These are phyloP conservation scores for Wolfiporia cocos DNA, from an alignment of 1,284 basidiomycete species.

Conservation along the genomic window DNA sequence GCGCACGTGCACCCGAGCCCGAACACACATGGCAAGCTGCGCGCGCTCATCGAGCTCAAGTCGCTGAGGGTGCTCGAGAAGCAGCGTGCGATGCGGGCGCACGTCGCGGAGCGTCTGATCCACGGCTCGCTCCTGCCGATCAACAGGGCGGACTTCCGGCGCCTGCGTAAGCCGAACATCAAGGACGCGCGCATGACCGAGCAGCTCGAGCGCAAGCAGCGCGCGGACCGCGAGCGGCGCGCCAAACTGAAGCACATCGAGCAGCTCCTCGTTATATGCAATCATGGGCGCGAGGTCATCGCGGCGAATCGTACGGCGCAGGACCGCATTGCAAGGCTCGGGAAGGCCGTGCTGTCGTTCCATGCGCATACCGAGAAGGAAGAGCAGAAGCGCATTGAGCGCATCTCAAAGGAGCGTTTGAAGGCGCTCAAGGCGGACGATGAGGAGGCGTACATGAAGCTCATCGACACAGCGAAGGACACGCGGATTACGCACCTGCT, in stretches of 20 bases:
- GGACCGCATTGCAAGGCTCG: slow-evolving; percentile 80
- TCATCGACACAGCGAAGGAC: slow-evolving; percentile 99
- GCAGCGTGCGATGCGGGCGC: slow-evolving; percentile 82
- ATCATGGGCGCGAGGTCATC: slow-evolving; percentile 78
- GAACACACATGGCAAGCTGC: slow-evolving; percentile 75
- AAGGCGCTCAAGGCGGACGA: slow-evolving; percentile 98
- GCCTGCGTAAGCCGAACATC: slow-evolving; percentile 82
- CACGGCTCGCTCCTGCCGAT: slow-evolving; percentile 89
- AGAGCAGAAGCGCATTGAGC: slow-evolving; percentile 96
- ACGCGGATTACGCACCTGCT: slow-evolving; percentile 97
- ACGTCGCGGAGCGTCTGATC: slow-evolving; percentile 83
- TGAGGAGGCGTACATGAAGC: slow-evolving; percentile 98
- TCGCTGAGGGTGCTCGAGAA: slow-evolving; percentile 87
- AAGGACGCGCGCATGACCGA: slow-evolving; percentile 92
- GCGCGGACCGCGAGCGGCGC: slow-evolving; percentile 86
- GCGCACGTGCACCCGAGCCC: slow-evolving; percentile 43
- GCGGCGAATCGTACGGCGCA: slow-evolving; percentile 57
- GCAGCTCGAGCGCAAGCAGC: slow-evolving; percentile 87
- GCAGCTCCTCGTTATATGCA: slow-evolving; percentile 85
- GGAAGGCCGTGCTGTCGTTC: slow-evolving; percentile 83
- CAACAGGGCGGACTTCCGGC: slow-evolving; percentile 89
- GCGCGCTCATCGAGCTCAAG: slow-evolving; percentile 93
- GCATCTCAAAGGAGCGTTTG: slow-evolving; percentile 96
- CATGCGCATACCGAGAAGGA: slow-evolving; percentile 94
- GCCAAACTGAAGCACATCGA: slow-evolving; percentile 97